Conservation (phyloP, 2,329 filamentous ascomycete genomes). For the Microdochium paspali region DNA sequence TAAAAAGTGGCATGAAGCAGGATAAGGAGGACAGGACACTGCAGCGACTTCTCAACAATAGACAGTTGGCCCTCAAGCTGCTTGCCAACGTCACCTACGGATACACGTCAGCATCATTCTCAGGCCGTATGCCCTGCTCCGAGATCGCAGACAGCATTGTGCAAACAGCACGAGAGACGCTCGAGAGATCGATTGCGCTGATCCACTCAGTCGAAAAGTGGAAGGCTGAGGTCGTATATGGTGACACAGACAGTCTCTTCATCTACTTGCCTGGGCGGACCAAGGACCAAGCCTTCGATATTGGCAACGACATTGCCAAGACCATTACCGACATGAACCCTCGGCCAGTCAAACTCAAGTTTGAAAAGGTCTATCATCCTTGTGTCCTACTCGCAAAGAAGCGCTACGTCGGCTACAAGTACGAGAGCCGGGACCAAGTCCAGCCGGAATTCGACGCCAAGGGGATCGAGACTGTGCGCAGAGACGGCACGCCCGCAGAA, state of each 20-base stretch:
- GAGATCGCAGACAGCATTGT: conserved; percentile 98
- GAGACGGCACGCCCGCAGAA: conserved; percentile 89
- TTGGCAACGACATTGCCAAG: conserved; percentile 85
- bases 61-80: conserved; percentile 87
- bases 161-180: conserved; percentile 86
- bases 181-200: conserved; percentile 85
- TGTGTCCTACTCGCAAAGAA: conserved; percentile 94
- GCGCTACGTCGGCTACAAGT: conserved; percentile 96
- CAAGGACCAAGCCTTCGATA: conserved; percentile 78
- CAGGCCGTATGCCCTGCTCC: conserved; percentile 92
- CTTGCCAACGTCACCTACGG: conserved; percentile 99
- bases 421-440: conserved; percentile 65
- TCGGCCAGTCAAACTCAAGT: conserved; percentile 87
- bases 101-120: conserved; percentile 94
- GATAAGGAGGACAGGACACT: conserved; percentile 82
- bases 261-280: conserved; percentile 82
- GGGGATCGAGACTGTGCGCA: conserved; percentile 92
- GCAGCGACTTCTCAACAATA: conserved; percentile 83
- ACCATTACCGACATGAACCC: conserved; percentile 86
- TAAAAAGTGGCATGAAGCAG: conserved; percentile 92
- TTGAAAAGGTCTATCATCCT: conserved; percentile 96
- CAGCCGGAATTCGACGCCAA: conserved; percentile 94
- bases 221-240: conserved; percentile 96
- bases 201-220: conserved; percentile 83
- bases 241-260: conserved; percentile 94